Conservation (phyloP, 495 filamentous ascomycete species). For the Umbilicaria muhlenbergii region DNA sequence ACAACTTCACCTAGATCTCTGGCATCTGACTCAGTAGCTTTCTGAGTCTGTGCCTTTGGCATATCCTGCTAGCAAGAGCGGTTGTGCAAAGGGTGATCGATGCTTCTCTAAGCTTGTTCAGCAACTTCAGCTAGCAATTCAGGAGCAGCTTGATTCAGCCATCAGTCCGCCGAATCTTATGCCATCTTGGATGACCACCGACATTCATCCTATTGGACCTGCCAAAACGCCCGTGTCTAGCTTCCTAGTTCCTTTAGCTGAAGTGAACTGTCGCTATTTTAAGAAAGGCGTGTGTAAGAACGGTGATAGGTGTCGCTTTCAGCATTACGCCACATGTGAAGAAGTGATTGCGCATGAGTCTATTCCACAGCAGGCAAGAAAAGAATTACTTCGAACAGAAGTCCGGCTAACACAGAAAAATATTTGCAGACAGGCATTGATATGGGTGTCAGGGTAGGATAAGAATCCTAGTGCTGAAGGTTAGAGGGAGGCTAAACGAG, state of each 20-base stretch:
- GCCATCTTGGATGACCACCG: not conserved
- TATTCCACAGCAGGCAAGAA: not conserved
- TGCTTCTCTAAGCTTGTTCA: too few relatives aligned
- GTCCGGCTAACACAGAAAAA: not conserved
- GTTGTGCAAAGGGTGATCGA: not conserved
- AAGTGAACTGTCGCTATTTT: not conserved
- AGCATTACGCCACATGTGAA: not conserved
- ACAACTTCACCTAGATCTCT: slow-evolving; percentile 3
- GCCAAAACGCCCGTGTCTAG: not conserved
- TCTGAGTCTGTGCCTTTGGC: not conserved
- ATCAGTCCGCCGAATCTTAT: not conserved
- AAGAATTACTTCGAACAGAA: too few relatives aligned
- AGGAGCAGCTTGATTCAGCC: too few relatives aligned
- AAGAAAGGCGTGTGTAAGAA: not conserved
- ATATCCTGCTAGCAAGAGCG: too few relatives aligned
- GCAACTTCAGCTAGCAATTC: too few relatives aligned
- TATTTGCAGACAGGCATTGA: slow-evolving; percentile 6
- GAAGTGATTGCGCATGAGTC: not conserved
- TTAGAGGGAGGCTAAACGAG: too few relatives aligned
- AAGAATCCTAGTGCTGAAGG: too few relatives aligned
- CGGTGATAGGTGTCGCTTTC: not conserved
- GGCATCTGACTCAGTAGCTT: not conserved
- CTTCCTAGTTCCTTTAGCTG: not conserved
- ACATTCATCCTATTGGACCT: not conserved
- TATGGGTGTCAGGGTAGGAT: too few relatives aligned